A percentile compares a stretch with the other conserved stretches of the same genome.
phyloP scores from a whole-genome alignment of 768 basidiomycete genomes.

The Naganishia friedmannii region DNA sequence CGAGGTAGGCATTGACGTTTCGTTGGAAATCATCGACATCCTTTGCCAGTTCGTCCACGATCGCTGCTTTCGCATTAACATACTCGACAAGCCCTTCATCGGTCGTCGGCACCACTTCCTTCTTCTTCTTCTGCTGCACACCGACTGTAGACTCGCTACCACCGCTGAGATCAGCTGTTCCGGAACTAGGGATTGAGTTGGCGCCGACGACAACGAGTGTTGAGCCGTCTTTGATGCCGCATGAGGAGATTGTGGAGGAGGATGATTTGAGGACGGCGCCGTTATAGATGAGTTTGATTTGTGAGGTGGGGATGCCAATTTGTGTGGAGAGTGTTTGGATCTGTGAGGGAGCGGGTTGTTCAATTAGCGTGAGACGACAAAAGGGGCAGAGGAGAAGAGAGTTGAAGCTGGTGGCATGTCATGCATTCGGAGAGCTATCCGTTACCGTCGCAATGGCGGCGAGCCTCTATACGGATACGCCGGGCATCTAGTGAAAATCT shows the following conservation, averaged over 20 bases:
- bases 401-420: too few relatives aligned
- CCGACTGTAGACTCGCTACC: constrained; percentile 31
- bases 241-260: constrained; percentile 68
- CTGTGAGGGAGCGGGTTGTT: constrained; percentile 13
- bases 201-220: constrained; percentile 69
- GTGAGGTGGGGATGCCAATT: constrained; percentile 66
- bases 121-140: constrained; percentile 38
- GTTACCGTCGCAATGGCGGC: too few relatives aligned
- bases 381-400: neutral
- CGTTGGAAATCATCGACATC: constrained; percentile 59
- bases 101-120: constrained; percentile 36
- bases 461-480: neutral
- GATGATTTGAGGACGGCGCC: constrained; percentile 87
- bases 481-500: neutral
- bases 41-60: constrained; percentile 61
- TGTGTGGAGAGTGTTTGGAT: constrained; percentile 63
- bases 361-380: neutral
- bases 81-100: constrained; percentile 59
- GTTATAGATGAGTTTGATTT: constrained; percentile 82
- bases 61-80: constrained; percentile 60
- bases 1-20: constrained; percentile 19
- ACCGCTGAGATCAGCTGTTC: constrained; percentile 22
- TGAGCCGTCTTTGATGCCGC: constrained; percentile 67
- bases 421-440: too few relatives aligned
- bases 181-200: constrained; percentile 39